Conservation (phyloP, 495 filamentous ascomycete species). For the Xylaria scruposa region DNA sequence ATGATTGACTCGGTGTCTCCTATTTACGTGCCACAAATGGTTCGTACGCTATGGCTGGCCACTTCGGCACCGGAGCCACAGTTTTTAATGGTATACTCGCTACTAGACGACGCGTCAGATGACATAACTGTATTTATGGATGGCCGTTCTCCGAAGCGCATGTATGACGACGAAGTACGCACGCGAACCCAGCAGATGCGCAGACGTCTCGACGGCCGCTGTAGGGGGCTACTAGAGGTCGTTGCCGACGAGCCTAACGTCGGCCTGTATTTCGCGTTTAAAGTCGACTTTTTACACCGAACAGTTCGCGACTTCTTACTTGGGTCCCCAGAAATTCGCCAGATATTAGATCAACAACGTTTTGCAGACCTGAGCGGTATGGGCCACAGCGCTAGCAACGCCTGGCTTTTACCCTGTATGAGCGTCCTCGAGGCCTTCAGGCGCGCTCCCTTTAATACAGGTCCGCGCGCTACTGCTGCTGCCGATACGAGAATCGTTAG, state of each 20-base stretch:
- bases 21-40: conserved; percentile 18
- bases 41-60: conserved; percentile 23
- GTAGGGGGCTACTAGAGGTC: conserved; percentile 31
- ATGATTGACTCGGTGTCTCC: conserved; percentile 28
- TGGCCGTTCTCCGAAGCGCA: background rate
- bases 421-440: conserved; percentile 14
- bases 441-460: background rate
- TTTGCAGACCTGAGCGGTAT: background rate
- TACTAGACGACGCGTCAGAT: conserved; percentile 12
- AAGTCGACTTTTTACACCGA: conserved; percentile 38
- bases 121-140: background rate
- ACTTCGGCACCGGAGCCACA: conserved; percentile 18
- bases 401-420: conserved; percentile 3
- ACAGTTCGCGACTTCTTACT: conserved; percentile 37
- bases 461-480: background rate
- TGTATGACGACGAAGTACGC: background rate
- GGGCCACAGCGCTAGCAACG: background rate
- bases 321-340: conserved; percentile 1
- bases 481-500: background rate
- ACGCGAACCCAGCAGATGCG: background rate
- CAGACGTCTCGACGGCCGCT: conserved; percentile 23
- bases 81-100: conserved; percentile 24
- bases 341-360: background rate
- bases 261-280: background rate
- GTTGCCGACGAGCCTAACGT: background rate